Evolutionary conservation across 75 land plant species (phyloP).

Genomic region (Ceratopteris richardii): DNA sequence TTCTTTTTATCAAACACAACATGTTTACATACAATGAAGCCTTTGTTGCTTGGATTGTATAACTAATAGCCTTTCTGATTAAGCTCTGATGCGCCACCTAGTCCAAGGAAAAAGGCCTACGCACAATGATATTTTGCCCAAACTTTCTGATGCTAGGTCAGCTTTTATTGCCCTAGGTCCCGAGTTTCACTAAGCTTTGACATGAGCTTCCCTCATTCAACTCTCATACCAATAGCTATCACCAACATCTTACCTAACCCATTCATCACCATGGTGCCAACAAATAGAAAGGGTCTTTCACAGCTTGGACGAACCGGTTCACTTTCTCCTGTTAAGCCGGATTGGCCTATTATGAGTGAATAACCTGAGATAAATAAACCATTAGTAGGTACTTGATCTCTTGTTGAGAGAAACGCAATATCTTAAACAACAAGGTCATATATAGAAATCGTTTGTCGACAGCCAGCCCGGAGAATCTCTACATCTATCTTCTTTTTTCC

Average conservation of each 20-base stretch:
- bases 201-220: slow-evolving; percentile 1
- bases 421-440: slow-evolving; percentile 27
- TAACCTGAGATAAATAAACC: slow-evolving; percentile 2
- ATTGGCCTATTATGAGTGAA: slow-evolving; percentile 1
- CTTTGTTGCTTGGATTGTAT: too few relatives aligned
- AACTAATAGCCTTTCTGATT: too few relatives aligned
- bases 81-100: too few relatives aligned
- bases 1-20: too few relatives aligned
- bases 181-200: not conserved
- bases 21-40: too few relatives aligned
- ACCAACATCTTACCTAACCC: slow-evolving; percentile 1
- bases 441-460: slow-evolving; percentile 16
- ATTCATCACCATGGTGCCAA: not conserved
- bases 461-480: not conserved
- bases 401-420: slow-evolving; percentile 18
- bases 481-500: slow-evolving; percentile 24
- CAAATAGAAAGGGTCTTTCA: not conserved
- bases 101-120: too few relatives aligned
- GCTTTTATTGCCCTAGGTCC: too few relatives aligned
- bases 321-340: too few relatives aligned
- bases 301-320: too few relatives aligned
- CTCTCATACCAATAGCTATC: not conserved
- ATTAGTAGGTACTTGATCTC: slow-evolving; percentile 20
- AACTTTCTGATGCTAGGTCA: too few relatives aligned
- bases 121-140: too few relatives aligned